Conservation (phyloP, 1,284 basidiomycete genomes). For the Rhodotorula mucilaginosa region DNA sequence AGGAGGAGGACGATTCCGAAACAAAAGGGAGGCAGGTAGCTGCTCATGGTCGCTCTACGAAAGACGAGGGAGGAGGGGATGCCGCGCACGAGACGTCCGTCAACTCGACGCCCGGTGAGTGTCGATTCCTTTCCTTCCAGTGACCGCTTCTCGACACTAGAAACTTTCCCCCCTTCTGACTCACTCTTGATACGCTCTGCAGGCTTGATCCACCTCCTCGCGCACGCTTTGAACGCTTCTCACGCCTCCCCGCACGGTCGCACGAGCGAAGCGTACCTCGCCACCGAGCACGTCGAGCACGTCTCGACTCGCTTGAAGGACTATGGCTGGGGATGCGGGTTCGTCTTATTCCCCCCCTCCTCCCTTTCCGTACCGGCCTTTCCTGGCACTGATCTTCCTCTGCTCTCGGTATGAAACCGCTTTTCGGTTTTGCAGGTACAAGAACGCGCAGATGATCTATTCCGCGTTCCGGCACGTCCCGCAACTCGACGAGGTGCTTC, state of each 20-base stretch:
- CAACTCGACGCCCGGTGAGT: slow-evolving; percentile 1
- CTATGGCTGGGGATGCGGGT: slow-evolving; percentile 40
- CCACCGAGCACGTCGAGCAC: slow-evolving; percentile 16
- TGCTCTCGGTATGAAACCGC: background rate
- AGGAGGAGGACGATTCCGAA: background rate
- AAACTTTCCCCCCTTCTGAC: background rate
- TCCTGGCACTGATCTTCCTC: too few species aligned
- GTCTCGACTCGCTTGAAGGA: slow-evolving; percentile 32
- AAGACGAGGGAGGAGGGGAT: background rate
- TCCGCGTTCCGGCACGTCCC: slow-evolving; percentile 37
- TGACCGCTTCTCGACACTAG: background rate
- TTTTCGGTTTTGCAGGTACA: slow-evolving; percentile 26
- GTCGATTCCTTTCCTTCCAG: background rate
- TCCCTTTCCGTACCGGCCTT: background rate
- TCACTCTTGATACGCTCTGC: background rate
- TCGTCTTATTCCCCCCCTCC: background rate
- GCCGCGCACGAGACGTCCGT: background rate
- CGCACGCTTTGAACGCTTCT: background rate
- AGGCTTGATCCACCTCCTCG: slow-evolving; percentile 19
- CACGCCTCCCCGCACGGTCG: slow-evolving; percentile 13
- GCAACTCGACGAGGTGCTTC: slow-evolving; percentile 10
- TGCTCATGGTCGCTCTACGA: too few species aligned
- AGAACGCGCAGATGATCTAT: slow-evolving; percentile 44
- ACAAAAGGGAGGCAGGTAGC: background rate
- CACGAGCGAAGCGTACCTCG: slow-evolving; percentile 28